Percentiles rank a stretch among this genome's conserved stretches.
These are phyloP conservation scores for Eudorina sp. DNA, from an alignment of 139 green algal species.

Conservation along the genomic window DNA sequence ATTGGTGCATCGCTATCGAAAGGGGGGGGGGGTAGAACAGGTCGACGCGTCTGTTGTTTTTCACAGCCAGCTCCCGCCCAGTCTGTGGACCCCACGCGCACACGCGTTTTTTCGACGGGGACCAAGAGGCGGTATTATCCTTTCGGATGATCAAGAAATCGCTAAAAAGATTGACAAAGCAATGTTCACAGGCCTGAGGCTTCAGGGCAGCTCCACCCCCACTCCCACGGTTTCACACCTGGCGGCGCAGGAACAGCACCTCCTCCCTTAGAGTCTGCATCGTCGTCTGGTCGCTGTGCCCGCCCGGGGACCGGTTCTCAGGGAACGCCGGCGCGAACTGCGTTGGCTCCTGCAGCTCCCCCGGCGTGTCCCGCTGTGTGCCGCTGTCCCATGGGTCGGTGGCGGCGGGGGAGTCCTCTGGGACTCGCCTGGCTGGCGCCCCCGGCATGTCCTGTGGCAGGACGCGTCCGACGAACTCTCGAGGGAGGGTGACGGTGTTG, in stretches of 20 bases:
- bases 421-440: no score
- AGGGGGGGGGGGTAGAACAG: no score
- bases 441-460: not conserved
- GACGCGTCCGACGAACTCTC: not conserved
- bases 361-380: no score
- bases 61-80: no score
- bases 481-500: not conserved
- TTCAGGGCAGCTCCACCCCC: not conserved
- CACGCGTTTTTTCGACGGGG: no score
- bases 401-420: no score
- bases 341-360: not conserved
- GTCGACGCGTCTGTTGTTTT: no score
- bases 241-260: not conserved
- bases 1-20: no score
- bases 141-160: not conserved
- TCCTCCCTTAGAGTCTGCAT: conserved; percentile 3
- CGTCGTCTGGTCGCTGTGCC: not conserved
- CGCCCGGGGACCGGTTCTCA: not conserved
- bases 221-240: not conserved
- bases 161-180: not conserved
- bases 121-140: no score
- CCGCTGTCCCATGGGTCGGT: no score
- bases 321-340: conserved; percentile 26
- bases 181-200: not conserved
- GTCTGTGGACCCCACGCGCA: no score